phyloP scores from a whole-genome alignment of 2,329 filamentous ascomycete species.

The Cladosporium sp. region DNA sequence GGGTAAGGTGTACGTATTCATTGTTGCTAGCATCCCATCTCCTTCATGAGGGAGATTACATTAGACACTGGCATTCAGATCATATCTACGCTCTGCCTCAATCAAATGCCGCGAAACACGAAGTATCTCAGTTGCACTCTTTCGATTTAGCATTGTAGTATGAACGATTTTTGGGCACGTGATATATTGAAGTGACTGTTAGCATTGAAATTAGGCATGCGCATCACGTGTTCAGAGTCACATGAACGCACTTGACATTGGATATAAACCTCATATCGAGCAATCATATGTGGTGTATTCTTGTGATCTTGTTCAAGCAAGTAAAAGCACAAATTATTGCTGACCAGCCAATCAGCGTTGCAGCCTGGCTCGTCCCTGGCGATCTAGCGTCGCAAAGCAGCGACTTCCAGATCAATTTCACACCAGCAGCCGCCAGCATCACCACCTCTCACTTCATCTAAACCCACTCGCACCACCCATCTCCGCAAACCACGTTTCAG shows the following conservation, averaged over 20 bases:
- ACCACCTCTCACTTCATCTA: not conserved
- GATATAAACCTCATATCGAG: not conserved
- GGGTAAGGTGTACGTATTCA: not conserved
- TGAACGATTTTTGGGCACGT: no score
- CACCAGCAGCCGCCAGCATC: not conserved
- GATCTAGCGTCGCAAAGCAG: constrained; percentile 14
- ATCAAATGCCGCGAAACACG: no score
- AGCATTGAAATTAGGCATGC: not conserved
- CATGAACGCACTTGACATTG: not conserved
- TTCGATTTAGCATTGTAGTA: no score
- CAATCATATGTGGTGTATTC: not conserved
- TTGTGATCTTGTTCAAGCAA: not conserved
- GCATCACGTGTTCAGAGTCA: not conserved
- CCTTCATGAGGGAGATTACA: not conserved
- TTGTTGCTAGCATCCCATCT: not conserved
- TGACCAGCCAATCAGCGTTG: not conserved
- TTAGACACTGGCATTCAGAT: no score
- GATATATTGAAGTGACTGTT: not conserved
- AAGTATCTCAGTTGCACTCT: no score
- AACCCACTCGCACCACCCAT: not conserved
- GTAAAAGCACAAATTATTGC: not conserved
- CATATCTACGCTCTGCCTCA: no score
- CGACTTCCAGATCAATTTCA: constrained; percentile 17
- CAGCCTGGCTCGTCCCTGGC: not conserved
- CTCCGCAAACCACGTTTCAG: not conserved